A percentile compares a stretch with the other conserved stretches of the same genome.
phyloP scores from a whole-genome alignment of 192 early-diverging fungal species.

The Thamnidium elegans region DNA sequence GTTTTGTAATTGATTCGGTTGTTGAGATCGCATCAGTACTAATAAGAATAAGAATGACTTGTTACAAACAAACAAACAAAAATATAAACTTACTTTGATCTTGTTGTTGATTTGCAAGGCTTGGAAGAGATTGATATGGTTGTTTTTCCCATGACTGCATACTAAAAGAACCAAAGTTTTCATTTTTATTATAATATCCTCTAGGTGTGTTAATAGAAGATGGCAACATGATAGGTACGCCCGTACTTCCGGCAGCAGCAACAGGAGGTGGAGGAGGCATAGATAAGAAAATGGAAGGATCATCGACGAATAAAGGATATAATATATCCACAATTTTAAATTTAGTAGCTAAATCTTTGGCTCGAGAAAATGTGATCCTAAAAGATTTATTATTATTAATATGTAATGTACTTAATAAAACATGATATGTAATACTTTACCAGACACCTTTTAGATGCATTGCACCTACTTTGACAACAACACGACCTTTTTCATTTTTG shows the following conservation, averaged over 20 bases:
- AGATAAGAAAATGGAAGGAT: constrained; percentile 66
- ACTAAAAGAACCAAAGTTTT: neutral
- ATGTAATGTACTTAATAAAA: neutral
- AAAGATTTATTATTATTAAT: neutral
- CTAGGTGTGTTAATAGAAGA: neutral
- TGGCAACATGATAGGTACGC: neutral
- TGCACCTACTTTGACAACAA: constrained; percentile 80
- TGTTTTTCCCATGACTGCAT: constrained; percentile 23
- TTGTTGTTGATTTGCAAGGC: constrained; percentile 10
- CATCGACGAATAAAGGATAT: constrained; percentile 72
- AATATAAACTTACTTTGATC: constrained; percentile 16
- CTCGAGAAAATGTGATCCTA: constrained; percentile 62
- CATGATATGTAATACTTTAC: constrained; percentile 45
- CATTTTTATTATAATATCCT: neutral
- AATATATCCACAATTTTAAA: constrained; percentile 68
- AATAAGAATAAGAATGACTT: neutral
- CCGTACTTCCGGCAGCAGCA: neutral
- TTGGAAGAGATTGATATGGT: constrained; percentile 20
- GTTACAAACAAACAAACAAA: neutral
- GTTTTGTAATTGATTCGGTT: neutral
- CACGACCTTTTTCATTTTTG: constrained; percentile 81
- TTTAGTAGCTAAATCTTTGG: constrained; percentile 61
- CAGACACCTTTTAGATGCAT: constrained; percentile 87
- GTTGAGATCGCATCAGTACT: constrained; percentile 9
- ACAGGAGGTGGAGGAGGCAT: neutral